phyloP scores from a whole-genome alignment of 352 stramenopile species.

The Chrysophaeum taylorii region DNA sequence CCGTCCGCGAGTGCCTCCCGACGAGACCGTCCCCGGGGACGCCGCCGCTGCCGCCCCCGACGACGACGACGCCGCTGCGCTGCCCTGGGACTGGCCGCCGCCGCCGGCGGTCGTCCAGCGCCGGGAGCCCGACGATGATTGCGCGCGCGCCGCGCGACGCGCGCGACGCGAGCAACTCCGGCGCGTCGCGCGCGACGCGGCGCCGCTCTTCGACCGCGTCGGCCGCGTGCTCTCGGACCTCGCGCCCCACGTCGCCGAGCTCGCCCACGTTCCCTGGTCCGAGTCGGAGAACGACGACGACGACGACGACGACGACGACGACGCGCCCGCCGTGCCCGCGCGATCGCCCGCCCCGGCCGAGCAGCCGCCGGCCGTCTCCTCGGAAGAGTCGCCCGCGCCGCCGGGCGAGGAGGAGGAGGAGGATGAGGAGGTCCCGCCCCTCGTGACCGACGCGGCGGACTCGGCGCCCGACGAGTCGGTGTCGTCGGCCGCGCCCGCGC shows the following conservation, averaged over 20 bases:
- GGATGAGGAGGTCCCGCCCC: neutral
- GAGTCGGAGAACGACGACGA: neutral
- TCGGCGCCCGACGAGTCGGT: neutral
- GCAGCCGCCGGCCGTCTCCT: constrained; percentile 4
- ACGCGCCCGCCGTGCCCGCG: neutral
- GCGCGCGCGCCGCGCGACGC: neutral
- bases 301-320: neutral
- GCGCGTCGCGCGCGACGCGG: constrained; percentile 34
- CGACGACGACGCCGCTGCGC: neutral
- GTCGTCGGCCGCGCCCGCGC: neutral
- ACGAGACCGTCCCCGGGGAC: no score
- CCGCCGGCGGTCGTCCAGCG: neutral
- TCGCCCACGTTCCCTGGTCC: constrained; percentile 23
- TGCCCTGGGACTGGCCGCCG: constrained; percentile 17
- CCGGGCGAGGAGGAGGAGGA: constrained; percentile 19
- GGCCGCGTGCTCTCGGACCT: constrained; percentile 52
- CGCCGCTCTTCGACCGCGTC: constrained; percentile 53
- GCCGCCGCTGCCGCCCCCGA: neutral
- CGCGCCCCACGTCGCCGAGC: constrained; percentile 49
- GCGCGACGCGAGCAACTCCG: constrained; percentile 24
- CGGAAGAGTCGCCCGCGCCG: constrained; percentile 23
- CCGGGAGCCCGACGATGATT: no score
- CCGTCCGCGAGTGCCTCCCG: no score
- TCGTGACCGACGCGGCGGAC: neutral
- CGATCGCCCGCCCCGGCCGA: constrained; percentile 1